Base-by-base conservation (phyloP, 2,329 filamentous ascomycete genomes). In the Emericellopsis atlantica region DNA sequence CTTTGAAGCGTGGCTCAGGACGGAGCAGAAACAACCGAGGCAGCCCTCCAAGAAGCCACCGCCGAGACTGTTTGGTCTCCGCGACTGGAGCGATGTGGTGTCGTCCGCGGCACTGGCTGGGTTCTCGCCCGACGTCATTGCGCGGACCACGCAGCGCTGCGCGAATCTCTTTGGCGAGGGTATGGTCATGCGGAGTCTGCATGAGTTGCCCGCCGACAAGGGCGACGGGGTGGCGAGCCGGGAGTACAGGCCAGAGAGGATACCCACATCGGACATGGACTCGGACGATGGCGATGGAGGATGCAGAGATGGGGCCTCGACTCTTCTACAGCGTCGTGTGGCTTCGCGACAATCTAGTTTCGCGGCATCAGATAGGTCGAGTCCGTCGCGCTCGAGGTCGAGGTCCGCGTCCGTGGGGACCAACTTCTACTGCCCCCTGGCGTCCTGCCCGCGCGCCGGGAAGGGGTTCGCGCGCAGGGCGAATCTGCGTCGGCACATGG, bases 71-170 rank as follows among this genome's bases (percentile, higher is more conserved):
- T n/a, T 39, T 54, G 67, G 58, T 12, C 62, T 77, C 11, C 73
- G 84, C 18, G 84, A 93, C 61, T 96, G 90, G 90, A 83, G 79
- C 48, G 85, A 94, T 48, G 74, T 95, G 2, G 62, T 95, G 23
- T 84, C 84, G 1, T 70, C 87, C 1, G 90, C 90, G 3, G 73
- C 84, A 0, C 62, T 93, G 39, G 74, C 74, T 2, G 86, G 84
- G 0, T 89, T 88, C 59, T 65, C 82, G 2, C 58, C 67, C 0
- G 58, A 64, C 1, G 81, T 79, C 1, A 60, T 95, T 11, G 72
- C 78, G 40, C 74, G 84, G 24, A 74, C 87, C 0, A 74, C 82
- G 2, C 69, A 79, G 52, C 74, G 90, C 38, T 96, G 89, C 52
- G 76, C 82, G 3, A 65, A 74, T 36, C 64, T 95, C 0, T 95